Evolutionary conservation across 768 basidiomycete species (phyloP), one percentile per base, ranked within the genome.

Genomic region (Saitozyma sp.): DNA sequence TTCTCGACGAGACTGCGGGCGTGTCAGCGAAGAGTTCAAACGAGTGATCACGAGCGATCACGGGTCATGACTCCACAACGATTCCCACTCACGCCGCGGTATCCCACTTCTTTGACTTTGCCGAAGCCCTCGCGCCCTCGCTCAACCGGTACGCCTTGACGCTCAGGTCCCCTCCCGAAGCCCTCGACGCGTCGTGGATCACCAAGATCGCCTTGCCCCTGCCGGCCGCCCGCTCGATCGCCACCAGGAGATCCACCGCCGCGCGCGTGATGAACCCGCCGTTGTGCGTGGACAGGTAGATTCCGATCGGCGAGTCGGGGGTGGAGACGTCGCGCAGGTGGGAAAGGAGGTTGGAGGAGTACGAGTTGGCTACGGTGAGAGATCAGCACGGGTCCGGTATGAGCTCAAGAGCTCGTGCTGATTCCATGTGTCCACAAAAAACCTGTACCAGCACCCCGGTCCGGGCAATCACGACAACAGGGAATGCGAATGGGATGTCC

Each of bases 121-220:
- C 86, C 3, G 91, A 92, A 67, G 87, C 87, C 80, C 91, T 81
- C 79, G 93, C 95, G 16, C 86, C 83, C 50, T 85, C 80, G 48
- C 90, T 91, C 70, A 97, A 82, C 67, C 87, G 85, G 83, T 90
- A 97, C 48, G 92, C 94, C 62, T 89, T 88, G 83, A 97, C 89
- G 37, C 89, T 87, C 50, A 91, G 87, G 75, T 90, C 93, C 51
- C 91, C 92, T 66, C 89, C 85, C 60, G 59, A 54, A 39, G 68
- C 61, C 61, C 71, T 65, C 10, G 66, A 61, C 19, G 67, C 66
- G 67, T 77, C 78, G 56, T 79, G 78, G 42, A 79, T 61, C 37
- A 79, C 54, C 65, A 79, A 58, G 9, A 79, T 64, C n/a, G 76
- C 75, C 56, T 71, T 71, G 20, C 76, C 78, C 50, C 78, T 50